Evolutionary conservation across 257 asterid species (phyloP).

Genomic region (Nicotiana paniculata): DNA sequence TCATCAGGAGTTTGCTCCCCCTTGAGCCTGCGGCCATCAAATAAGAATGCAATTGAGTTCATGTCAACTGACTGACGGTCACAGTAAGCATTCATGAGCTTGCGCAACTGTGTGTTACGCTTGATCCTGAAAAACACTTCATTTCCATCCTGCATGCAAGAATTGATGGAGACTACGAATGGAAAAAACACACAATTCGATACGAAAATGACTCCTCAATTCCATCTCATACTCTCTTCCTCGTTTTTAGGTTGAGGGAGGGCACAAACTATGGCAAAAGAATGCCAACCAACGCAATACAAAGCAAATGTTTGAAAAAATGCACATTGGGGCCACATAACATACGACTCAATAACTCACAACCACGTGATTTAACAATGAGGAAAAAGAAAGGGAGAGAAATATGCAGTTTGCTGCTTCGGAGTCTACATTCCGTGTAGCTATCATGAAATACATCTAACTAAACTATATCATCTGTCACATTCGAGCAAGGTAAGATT

Average conservation of each 20-base stretch:
- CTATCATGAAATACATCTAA: neutral
- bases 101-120: conserved; percentile 57
- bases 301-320: neutral
- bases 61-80: conserved; percentile 51
- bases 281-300: neutral
- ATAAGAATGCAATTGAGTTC: conserved; percentile 51
- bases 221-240: neutral
- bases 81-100: conserved; percentile 70
- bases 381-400: neutral
- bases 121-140: conserved; percentile 57
- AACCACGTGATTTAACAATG: neutral
- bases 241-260: neutral
- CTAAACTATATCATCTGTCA: neutral
- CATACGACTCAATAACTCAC: neutral
- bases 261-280: neutral
- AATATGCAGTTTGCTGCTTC: neutral
- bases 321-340: neutral
- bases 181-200: neutral
- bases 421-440: neutral
- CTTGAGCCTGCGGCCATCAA: conserved; percentile 48
- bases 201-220: neutral
- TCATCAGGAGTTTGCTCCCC: conserved; percentile 48
- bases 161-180: neutral
- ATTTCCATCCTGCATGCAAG: conserved; percentile 23
- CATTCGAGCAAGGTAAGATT: neutral